Evolutionary conservation across 495 filamentous ascomycete genomes (phyloP).

Genomic region (Aspergillus nidulans): DNA sequence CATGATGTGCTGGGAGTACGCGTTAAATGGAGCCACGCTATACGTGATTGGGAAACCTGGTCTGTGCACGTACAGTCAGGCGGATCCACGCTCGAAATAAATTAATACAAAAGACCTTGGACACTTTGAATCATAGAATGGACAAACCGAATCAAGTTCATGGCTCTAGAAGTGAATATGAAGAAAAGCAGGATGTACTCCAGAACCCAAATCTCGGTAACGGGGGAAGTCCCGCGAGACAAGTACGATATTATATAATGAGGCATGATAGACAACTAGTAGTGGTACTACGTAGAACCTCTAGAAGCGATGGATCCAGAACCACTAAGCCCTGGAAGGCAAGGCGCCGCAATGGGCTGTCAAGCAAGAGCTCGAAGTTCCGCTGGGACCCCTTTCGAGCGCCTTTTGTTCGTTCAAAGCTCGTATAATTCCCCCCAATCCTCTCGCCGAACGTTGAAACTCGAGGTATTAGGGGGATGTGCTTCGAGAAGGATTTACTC

Average conservation of each 20-base stretch:
- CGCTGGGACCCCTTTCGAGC: neutral
- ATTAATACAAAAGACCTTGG: neutral
- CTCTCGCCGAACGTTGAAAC: neutral
- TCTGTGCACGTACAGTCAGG: conserved; percentile 1
- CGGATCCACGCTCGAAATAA: neutral
- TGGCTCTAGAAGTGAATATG: conserved; percentile 11
- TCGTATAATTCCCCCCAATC: neutral
- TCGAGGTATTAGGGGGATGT: neutral
- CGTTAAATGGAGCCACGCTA: conserved; percentile 19
- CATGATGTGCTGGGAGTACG: conserved; percentile 9
- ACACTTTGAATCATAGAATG: neutral
- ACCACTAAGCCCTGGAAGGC: neutral
- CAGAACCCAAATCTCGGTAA: neutral
- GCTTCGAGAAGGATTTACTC: neutral
- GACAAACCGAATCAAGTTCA: neutral
- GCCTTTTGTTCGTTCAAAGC: neutral
- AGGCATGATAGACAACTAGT: neutral
- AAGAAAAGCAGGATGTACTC: neutral
- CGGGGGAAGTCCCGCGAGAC: neutral
- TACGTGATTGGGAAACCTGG: conserved; percentile 9
- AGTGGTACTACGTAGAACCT: too few relatives aligned
- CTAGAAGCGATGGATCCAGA: neutral
- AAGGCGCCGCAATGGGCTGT: neutral
- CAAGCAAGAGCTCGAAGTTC: neutral
- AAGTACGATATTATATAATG: neutral